Base-by-base conservation (phyloP, 305 asterid species). In the Fraxinus velutina region DNA sequence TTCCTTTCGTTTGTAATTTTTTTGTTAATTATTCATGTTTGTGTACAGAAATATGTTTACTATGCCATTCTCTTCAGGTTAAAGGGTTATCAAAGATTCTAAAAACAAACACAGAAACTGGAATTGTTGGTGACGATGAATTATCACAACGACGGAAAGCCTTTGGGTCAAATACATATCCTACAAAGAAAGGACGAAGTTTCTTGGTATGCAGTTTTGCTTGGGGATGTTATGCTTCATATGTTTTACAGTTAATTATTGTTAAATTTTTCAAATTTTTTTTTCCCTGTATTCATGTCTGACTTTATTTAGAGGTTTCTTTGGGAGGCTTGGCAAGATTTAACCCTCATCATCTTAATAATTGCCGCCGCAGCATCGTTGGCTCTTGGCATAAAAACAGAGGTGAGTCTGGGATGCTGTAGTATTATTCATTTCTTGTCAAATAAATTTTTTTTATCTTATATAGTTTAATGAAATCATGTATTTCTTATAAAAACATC, bases 281-380 rank as follows among this genome's bases (percentile, higher is more conserved):
- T 77, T 68, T 42, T 76, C 66, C 78, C 17, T 72, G 76, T 81
- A 6, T 70, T 73, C 36, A 33, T 64, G 5, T 73, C 84, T 55
- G 64, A 55, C 77, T 33, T 62, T 75, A 27, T 90, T 76, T 85
- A 95, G 99, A 90, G 85, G 84, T 95, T 95, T 89, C 92, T 95
- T 42, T 95, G 97, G 98, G 99, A 95, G 79, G 92, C 98, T 81
- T 93, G 97, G 98, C 97, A 93, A 84, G 99, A 95, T 80, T 85
- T 92, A 75, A 95, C 99, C 78, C 97, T 95, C 85, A 90, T 95
- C 82, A 93, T 95, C 88, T 88, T 95, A 79, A 93, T 91, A 66
- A 72, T 95, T 80, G 97, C 99, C 44, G 99, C 99, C 21, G 81
- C 85, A 33, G 93, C 95, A 64, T 95, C 99, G 3, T 76, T 95